Evolutionary conservation across 73 alveolate genomes (phyloP), one percentile per base, ranked within the genome.

Genomic region (Paramecium tetraurelia): DNA sequence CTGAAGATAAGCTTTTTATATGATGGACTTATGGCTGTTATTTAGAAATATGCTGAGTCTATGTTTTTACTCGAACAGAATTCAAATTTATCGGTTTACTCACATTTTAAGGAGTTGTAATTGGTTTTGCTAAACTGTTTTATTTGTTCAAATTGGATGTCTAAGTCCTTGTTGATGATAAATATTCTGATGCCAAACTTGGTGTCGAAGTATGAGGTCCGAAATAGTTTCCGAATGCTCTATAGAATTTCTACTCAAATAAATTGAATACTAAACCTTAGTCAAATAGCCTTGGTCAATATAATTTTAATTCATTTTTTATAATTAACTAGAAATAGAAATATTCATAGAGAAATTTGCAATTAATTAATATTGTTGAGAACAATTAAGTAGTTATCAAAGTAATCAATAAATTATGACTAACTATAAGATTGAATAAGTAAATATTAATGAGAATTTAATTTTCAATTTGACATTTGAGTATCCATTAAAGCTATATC

Each of bases 271-370:
- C 12, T 1, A 63, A 31, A 63, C 84, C 46, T 63, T 63, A 33
- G 84, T 63, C 27, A 27, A 9, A 33, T 11, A 63, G 84, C 27
- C 50, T 33, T 27, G 84, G 50, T 63, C 84, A 63, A 63, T 31
- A 63, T 31, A 63, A 33, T 63, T 63, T 63, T 63, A 63, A 63
- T 63, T 63, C 84, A 63, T 63, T 31, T 63, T 63, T 63, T 63
- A 63, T 53, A 53, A 53, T 53, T 18, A 53, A 53, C 27, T 4
- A 53, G 69, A 53, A 53, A 53, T 16, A 53, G 69, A 53, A 53
- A 53, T 18, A 53, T 53, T 53, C 33, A 53, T 5, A 53, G 11
- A 53, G 35, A 53, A 53, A 53, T 53, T 53, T 7, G 20, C 10
- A 50, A 12, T 12, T 12, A 50, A 12, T 20, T 53, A 16, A 18